Evolutionary conservation across 2,329 filamentous ascomycete genomes (phyloP).

Genomic region (Phaeosphaeria sp.): DNA sequence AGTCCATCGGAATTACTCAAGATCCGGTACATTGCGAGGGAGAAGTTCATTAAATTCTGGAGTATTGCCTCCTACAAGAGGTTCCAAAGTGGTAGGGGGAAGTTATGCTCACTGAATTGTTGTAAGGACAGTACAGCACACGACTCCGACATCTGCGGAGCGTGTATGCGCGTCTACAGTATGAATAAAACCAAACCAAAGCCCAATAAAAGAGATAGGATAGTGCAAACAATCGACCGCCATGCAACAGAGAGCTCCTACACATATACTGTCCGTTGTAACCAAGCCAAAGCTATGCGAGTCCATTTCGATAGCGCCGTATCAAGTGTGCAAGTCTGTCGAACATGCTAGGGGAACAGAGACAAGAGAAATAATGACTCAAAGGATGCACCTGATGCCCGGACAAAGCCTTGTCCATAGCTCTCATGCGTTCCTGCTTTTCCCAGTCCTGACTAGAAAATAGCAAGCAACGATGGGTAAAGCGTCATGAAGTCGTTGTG

Average conservation of each 20-base stretch:
- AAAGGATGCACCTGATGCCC: constrained; percentile 13
- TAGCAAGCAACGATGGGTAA: constrained; percentile 18
- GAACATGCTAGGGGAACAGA: constrained; percentile 11
- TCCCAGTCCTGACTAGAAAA: constrained; percentile 24
- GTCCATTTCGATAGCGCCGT: constrained; percentile 36
- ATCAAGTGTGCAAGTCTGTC: constrained; percentile 35
- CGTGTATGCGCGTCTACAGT: constrained; percentile 34
- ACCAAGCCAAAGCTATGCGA: constrained; percentile 36
- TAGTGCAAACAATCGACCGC: constrained; percentile 28
- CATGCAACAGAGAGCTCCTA: constrained; percentile 29
- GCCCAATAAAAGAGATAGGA: constrained; percentile 13
- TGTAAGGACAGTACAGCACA: constrained; percentile 43
- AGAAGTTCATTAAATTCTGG: background rate
- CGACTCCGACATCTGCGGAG: constrained; percentile 29
- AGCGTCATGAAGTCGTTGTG: constrained; percentile 7
- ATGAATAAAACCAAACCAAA: constrained; percentile 20
- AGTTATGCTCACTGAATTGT: constrained; percentile 16
- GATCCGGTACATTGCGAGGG: background rate
- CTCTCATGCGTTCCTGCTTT: constrained; percentile 22
- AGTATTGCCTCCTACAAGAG: constrained; percentile 16
- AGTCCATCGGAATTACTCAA: too few relatives aligned
- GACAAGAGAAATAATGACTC: constrained; percentile 7
- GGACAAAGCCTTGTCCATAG: constrained; percentile 15
- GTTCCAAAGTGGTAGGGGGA: constrained; percentile 23
- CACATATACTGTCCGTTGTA: constrained; percentile 26